Conservation (phyloP, 2,329 filamentous ascomycete genomes). For the Aspergillus piperis region DNA sequence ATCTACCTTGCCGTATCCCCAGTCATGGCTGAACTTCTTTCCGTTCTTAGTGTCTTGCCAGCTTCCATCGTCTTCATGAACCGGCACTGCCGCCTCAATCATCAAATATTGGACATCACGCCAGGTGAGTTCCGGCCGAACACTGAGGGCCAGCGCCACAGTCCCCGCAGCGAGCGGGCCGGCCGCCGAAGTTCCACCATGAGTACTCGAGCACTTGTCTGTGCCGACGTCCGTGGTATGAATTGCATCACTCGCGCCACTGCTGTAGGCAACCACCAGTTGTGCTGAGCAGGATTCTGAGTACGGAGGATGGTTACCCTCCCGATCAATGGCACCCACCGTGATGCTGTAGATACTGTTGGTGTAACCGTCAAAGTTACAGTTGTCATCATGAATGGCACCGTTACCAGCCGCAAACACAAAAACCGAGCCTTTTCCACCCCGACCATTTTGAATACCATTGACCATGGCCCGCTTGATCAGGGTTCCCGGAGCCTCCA, state of each 20-base stretch:
- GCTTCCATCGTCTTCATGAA: conserved; percentile 71
- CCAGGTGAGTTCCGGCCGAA: conserved; percentile 86
- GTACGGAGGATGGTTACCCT: conserved; percentile 89
- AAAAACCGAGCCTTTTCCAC: conserved; percentile 83
- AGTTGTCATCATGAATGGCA: conserved; percentile 84
- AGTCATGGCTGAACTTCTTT: conserved; percentile 89
- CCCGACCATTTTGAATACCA: conserved; percentile 83
- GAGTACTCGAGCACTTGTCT: conserved; percentile 75
- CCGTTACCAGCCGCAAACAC: conserved; percentile 98
- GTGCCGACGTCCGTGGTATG: conserved; percentile 93
- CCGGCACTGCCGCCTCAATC: conserved; percentile 77
- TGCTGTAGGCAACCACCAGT: conserved; percentile 94
- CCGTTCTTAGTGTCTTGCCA: conserved; percentile 83
- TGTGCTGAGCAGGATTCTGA: conserved; percentile 95
- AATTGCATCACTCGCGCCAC: conserved; percentile 83
- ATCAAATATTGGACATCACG: conserved; percentile 92
- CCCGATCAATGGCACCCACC: conserved; percentile 86
- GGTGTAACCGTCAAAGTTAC: conserved; percentile 98
- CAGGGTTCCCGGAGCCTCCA: conserved; percentile 89
- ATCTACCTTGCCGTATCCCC: conserved; percentile 94
- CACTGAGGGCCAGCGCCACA: conserved; percentile 81
- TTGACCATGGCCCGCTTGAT: conserved; percentile 91
- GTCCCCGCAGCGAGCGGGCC: conserved; percentile 91
- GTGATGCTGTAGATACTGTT: conserved; percentile 99
- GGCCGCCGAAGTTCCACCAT: conserved; percentile 93